Evolutionary conservation across 2,329 filamentous ascomycete species (phyloP), one percentile per base, ranked within the genome.

Genomic region (Colletotrichum higginsianum): DNA sequence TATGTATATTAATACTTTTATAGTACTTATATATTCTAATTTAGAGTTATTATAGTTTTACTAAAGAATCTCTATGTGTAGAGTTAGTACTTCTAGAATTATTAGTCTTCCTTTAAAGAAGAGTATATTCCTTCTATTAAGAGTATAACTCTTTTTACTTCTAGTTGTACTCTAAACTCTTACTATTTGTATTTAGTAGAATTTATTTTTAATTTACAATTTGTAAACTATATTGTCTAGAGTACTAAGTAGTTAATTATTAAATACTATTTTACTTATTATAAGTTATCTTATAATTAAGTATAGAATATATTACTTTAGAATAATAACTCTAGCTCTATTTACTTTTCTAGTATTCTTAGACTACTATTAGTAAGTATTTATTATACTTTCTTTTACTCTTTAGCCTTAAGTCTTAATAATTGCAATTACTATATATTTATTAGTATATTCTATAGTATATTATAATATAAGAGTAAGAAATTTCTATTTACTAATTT

Each of bases 271-370:
- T 23, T 23, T 23, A 23, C 21, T 23, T 23, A 23, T 2, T 2
- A 23, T 23, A 23, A 23, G 2, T 23, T 23, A 23, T 2, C 2
- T 23, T 23, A 30, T 62, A 77, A 75, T 30, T 77, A 35, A 23
- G 30, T 7, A 7, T 30, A 30, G 11, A 44, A 60, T 60, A 30
- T 30, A 5, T 7, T 30, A 7, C 26, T 30, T 7, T 30, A 30
- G 4, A 30, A 30, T 30, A 30, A 30, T 30, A 30, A 30, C 1
- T 7, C 4, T 30, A 30, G 4, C 4, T 30, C 3, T 30, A 30
- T 7, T 42, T 76, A 76, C 65, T 76, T 58, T 1, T 23, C 11
- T 30, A 30, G 6, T 7, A 7, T 30, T 7, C 26, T 30, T 30
- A 30, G 4, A 30, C 26, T 30, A 7, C 26, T 30, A 7, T 30